A percentile compares a stretch with the other conserved stretches of the same genome.
Evolutionary conservation across 192 early-diverging fungal species (phyloP).

Genomic region (Nowakowskiella sp.): DNA sequence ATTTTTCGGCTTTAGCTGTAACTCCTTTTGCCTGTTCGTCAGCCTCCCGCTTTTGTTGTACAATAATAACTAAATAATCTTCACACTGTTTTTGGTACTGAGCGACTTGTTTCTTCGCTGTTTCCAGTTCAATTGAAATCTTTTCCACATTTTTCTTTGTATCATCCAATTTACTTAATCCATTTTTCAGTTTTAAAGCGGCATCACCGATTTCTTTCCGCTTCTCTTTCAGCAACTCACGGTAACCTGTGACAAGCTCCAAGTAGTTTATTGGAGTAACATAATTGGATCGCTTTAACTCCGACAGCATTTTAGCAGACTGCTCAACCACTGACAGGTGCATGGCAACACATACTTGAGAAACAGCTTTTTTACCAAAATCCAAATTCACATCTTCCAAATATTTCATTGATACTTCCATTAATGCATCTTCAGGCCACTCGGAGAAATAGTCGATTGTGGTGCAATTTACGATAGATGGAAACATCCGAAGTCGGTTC

Average conservation of each 20-base stretch:
- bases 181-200: constrained; percentile 44
- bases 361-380: constrained; percentile 32
- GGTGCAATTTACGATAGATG: constrained; percentile 46
- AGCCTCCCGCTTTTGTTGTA: constrained; percentile 57
- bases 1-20: constrained; percentile 48
- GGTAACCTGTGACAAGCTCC: constrained; percentile 47
- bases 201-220: constrained; percentile 46
- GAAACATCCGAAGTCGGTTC: constrained; percentile 51
- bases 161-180: constrained; percentile 54
- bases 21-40: constrained; percentile 57
- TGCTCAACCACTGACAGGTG: constrained; percentile 51
- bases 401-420: constrained; percentile 48
- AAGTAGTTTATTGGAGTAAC: constrained; percentile 56
- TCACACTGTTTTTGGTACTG: constrained; percentile 58
- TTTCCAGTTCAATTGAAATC: constrained; percentile 53
- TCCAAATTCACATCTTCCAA: constrained; percentile 45
- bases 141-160: constrained; percentile 47
- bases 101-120: constrained; percentile 53
- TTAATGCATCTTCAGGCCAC: constrained; percentile 50
- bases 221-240: constrained; percentile 45
- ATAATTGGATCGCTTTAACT: constrained; percentile 50
- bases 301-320: constrained; percentile 36
- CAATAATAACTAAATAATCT: constrained; percentile 57
- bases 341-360: constrained; percentile 45
- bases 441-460: constrained; percentile 57